Evolutionary conservation across 176 grass and related monocot genomes (phyloP).

Genomic region (Avena eriantha): DNA sequence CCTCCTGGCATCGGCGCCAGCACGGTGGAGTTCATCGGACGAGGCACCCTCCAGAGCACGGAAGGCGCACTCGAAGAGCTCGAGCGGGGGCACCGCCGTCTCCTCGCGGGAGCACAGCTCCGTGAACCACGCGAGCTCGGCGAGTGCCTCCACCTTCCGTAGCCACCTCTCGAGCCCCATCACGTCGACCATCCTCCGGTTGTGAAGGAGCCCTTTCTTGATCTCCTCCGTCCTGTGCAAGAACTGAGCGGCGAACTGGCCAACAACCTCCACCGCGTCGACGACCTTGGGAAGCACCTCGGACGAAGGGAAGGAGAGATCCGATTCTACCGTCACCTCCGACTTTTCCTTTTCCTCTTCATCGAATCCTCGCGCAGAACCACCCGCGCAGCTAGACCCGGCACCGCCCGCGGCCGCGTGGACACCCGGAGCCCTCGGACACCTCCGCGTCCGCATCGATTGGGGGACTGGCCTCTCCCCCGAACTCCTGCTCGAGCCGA

Average conservation of each 20-base stretch:
- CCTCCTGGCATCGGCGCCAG: slow-evolving; percentile 36
- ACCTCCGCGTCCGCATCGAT: slow-evolving; percentile 37
- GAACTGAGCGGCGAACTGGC: slow-evolving; percentile 16
- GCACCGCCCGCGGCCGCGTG: not conserved
- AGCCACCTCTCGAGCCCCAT: slow-evolving; percentile 46
- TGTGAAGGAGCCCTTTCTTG: slow-evolving; percentile 40
- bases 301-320: slow-evolving; percentile 48
- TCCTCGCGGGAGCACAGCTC: slow-evolving; percentile 42
- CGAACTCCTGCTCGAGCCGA: not conserved
- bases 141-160: slow-evolving; percentile 35
- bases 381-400: not conserved
- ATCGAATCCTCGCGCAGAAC: not conserved
- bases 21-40: slow-evolving; percentile 37
- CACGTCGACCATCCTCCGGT: slow-evolving; percentile 37
- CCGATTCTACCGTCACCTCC: not conserved
- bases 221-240: slow-evolving; percentile 36
- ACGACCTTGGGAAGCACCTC: not conserved
- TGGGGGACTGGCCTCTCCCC: not conserved
- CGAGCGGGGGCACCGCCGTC: not conserved
- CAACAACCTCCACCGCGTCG: slow-evolving; percentile 36
- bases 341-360: not conserved
- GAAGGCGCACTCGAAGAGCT: slow-evolving; percentile 56
- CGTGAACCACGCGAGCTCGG: slow-evolving; percentile 57
- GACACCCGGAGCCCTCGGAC: not conserved
- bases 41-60: slow-evolving; percentile 33